Percentiles rank a stretch among this genome's conserved stretches.
These are phyloP conservation scores for Panellus pusillus DNA, from an alignment of 768 basidiomycete genomes.

Conservation along the genomic window DNA sequence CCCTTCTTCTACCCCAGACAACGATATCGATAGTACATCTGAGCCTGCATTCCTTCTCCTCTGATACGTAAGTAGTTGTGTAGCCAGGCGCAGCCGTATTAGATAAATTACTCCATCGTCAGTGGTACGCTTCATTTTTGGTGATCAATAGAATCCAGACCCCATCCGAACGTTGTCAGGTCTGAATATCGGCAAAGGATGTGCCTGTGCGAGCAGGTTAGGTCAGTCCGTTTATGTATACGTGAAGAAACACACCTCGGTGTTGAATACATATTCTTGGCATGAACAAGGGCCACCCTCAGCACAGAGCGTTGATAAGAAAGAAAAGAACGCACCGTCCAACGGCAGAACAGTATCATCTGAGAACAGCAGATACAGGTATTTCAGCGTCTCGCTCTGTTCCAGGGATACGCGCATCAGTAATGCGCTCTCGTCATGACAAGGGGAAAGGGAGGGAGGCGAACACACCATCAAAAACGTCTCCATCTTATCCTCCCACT, in stretches of 20 bases:
- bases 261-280: constrained; percentile 89
- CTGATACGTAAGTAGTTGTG: too few relatives aligned
- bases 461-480: constrained; percentile 81
- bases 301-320: neutral
- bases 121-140: too few relatives aligned
- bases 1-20: too few relatives aligned
- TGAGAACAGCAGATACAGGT: constrained; percentile 84
- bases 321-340: constrained; percentile 50
- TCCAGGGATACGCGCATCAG: neutral
- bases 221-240: neutral
- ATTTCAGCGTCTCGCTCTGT: constrained; percentile 88
- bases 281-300: neutral
- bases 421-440: neutral
- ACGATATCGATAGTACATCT: too few relatives aligned
- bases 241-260: constrained; percentile 55
- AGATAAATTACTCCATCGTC: too few relatives aligned
- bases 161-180: constrained; percentile 3
- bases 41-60: too few relatives aligned
- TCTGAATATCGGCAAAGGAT: constrained; percentile 39
- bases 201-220: constrained; percentile 21
- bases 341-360: constrained; percentile 70
- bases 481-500: constrained; percentile 89
- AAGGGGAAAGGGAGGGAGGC: constrained; percentile 1
- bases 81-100: too few relatives aligned
- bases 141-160: neutral